Evolutionary conservation across 257 asterid genomes (phyloP), one percentile per base, ranked within the genome.

Genomic region (Jasminum sambac): DNA sequence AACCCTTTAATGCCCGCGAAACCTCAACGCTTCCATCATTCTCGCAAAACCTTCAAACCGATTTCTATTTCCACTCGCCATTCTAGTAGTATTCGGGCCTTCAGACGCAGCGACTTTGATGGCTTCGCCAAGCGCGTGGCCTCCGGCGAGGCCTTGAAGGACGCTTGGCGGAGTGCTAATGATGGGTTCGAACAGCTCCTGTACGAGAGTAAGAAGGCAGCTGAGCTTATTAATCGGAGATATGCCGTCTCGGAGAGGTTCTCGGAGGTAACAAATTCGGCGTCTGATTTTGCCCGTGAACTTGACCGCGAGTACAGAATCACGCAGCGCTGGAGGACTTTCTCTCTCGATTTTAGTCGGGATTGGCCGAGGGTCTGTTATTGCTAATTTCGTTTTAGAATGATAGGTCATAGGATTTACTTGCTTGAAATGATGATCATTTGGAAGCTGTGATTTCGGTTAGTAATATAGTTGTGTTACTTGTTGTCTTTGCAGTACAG

Each of bases 101-200:
- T 95, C 76, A 63, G 88, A 79, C 98, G 97, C 62, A 84, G 90
- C 81, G 99, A 91, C 74, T 60, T 95, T 72, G 99, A 95, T 50
- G 91, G 93, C 7, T 91, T 91, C 74, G 90, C 96, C 4, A 68
- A 52, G 77, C 94, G 98, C 76, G 66, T 87, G 14, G 69, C 81
- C 36, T 95, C 99, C 74, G 90, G 93, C 60, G 88, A 89, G 80
- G 83, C 84, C 16, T 91, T 90, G 95, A 94, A 82, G 60, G 94
- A 79, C 64, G 90, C 83, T 19, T 93, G 97, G 98, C 73, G 84
- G 73, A 75, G 76, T 24, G 97, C 97, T 59, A 95, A 95, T 83
- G 89, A 89, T 74, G 87, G 95, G 14, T 92, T 95, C 81, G 99
- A 95, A 67, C 85, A 76, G 77, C 68, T 95, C 7, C 70, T 91